These are phyloP conservation scores for Syzygium aqueum DNA, from an alignment of 345 rosid species.

Conservation along the genomic window DNA sequence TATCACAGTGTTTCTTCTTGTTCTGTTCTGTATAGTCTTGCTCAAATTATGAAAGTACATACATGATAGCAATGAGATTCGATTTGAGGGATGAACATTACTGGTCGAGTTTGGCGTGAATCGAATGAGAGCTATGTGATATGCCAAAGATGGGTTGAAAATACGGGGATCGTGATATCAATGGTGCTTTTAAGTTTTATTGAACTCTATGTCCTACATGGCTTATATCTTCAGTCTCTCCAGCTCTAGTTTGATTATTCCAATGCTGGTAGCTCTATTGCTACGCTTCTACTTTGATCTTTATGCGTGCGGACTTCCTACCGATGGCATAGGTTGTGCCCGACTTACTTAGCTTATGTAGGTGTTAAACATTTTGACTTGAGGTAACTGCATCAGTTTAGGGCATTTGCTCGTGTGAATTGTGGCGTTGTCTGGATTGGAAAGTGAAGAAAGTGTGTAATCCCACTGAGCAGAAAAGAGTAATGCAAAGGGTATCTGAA, in stretches of 20 bases:
- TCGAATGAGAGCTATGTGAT: not conserved
- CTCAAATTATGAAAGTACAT: not conserved
- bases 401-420: not conserved
- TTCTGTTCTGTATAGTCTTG: not conserved
- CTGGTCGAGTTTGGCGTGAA: not conserved
- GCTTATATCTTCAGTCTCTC: not conserved
- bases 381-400: not conserved
- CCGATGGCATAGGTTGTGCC: not conserved
- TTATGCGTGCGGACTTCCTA: not conserved
- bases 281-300: not conserved
- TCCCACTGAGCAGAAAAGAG: not conserved
- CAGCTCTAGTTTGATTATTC: not conserved
- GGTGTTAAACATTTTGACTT: not conserved
- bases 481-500: not conserved
- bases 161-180: not conserved
- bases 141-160: not conserved
- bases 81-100: not conserved
- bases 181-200: not conserved
- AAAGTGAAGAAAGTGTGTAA: not conserved
- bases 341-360: not conserved
- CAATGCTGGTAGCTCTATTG: not conserved
- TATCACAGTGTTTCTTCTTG: not conserved
- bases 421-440: not conserved
- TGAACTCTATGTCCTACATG: not conserved
- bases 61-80: not conserved